Evolutionary conservation across 345 rosid genomes (phyloP), one percentile per base, ranked within the genome.

Genomic region (Heritiera littoralis): DNA sequence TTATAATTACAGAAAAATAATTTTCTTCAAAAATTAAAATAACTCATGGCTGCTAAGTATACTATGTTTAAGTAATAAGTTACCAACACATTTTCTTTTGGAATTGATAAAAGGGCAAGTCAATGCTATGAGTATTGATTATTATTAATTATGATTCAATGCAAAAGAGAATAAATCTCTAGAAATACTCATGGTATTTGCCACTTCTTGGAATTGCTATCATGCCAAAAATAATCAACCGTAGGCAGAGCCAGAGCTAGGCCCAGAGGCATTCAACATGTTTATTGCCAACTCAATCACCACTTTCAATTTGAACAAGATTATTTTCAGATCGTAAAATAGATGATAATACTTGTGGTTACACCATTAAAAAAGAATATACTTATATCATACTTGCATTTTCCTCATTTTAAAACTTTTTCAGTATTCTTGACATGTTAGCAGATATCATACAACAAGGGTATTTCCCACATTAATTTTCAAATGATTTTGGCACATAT

Each of bases 71-170:
- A 48, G 13, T 11, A 10, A 48, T 48, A 13, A 48, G 52, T 48
- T n/a, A 56, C 61, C 28, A 56, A n/a, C 11, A 56, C 2, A 0
- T 48, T 48, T 48, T 56, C 1, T 56, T 56, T n/a, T 56, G 23
- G 11, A 56, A 56, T 56, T 56, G 61, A 56, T 56, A 56, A 56
- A 56, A 56, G 56, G 67, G 55, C 13, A n/a, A 7, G 73, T 45
- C 11, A 14, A 15, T 68, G 73, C 13, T 46, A 17, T 48, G 40
- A 69, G 20, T 45, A 20, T 54, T 49, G 59, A 59, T 71, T 71
- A 71, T 71, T 49, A 48, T 51, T 71, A 41, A 71, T 71, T 54
- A 71, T 71, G 59, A 59, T 18, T 9, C 59, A 41, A 71, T 49
- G 75, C 75, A 71, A 48, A 2, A 38, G 11, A 5, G 15, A 30